A percentile compares a stretch with the other conserved stretches of the same genome.
phyloP scores from a whole-genome alignment of 1,139 yeast genomes.

The Suhomyces anneliseae region DNA sequence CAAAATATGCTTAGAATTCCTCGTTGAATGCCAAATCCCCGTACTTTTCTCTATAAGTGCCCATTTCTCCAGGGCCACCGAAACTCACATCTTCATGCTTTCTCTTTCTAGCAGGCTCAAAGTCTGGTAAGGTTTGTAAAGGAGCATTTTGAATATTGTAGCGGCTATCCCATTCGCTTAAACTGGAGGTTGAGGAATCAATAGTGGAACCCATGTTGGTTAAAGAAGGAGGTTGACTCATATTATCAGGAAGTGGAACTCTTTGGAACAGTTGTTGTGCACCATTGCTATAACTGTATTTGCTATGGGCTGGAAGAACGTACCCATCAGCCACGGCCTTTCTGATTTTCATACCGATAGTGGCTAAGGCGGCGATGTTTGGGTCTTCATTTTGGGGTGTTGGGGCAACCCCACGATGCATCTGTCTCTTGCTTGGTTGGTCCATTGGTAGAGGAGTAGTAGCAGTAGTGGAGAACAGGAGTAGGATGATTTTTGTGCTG shows the following conservation, averaged over 20 bases:
- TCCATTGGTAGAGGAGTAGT: conserved; percentile 1
- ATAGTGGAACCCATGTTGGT: conserved; percentile 41
- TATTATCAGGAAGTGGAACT: conserved; percentile 53
- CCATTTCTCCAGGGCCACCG: conserved; percentile 7
- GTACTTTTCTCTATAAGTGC: conserved; percentile 27
- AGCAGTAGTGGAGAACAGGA: neutral
- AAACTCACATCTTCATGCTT: conserved; percentile 28
- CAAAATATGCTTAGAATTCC: conserved; percentile 32
- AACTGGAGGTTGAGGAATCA: conserved; percentile 40
- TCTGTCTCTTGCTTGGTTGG: conserved; percentile 21
- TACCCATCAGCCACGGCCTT: conserved; percentile 68
- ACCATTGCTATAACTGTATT: conserved; percentile 4
- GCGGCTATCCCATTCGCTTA: conserved; percentile 49
- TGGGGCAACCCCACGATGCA: conserved; percentile 16
- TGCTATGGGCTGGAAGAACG: conserved; percentile 23
- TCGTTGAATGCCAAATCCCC: conserved; percentile 49
- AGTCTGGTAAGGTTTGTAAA: conserved; percentile 12
- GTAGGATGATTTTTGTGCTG: neutral
- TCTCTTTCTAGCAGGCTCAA: conserved; percentile 32
- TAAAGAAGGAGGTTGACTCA: conserved; percentile 41
- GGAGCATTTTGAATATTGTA: conserved; percentile 15
- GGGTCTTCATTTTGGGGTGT: conserved; percentile 19
- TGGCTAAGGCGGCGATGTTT: conserved; percentile 39
- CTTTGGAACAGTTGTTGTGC: conserved; percentile 27
- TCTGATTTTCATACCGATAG: conserved; percentile 71